Percentiles rank a stretch among this genome's conserved stretches.
These are phyloP conservation scores for Asterophora lycoperdoides DNA, from an alignment of 768 basidiomycete species.

Conservation along the genomic window DNA sequence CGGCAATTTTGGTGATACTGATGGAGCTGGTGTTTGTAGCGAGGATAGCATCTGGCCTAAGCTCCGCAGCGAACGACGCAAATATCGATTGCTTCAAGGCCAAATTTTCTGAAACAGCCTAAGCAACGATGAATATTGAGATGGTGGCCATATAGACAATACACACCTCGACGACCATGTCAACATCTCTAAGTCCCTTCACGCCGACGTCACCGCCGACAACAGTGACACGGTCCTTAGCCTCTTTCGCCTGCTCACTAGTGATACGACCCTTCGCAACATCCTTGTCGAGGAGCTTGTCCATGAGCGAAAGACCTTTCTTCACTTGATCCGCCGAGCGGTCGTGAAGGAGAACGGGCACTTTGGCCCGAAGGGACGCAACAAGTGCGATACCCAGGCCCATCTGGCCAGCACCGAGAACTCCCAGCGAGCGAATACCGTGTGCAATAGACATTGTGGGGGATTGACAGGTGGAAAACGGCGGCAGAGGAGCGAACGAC, in stretches of 20 bases:
- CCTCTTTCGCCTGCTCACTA: constrained; percentile 66
- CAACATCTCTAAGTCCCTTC: constrained; percentile 67
- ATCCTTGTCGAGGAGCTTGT: constrained; percentile 85
- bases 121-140: background rate
- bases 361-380: constrained; percentile 77
- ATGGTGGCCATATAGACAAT: background rate
- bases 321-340: constrained; percentile 67
- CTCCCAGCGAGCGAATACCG: constrained; percentile 70
- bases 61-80: constrained; percentile 56
- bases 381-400: constrained; percentile 92
- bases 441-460: constrained; percentile 54
- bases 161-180: constrained; percentile 86
- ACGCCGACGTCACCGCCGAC: constrained; percentile 49
- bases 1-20: constrained; percentile 91
- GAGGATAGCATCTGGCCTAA: constrained; percentile 73
- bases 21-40: constrained; percentile 95
- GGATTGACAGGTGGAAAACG: background rate
- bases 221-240: constrained; percentile 58
- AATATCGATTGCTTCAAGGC: constrained; percentile 79
- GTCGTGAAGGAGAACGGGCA: constrained; percentile 86
- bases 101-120: constrained; percentile 88
- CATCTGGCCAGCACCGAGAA: constrained; percentile 85
- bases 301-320: constrained; percentile 69
- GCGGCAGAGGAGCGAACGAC: too few relatives aligned
- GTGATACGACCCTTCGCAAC: constrained; percentile 77